phyloP scores from a whole-genome alignment of 331 rosid genomes.

The Quercus tomentella region DNA sequence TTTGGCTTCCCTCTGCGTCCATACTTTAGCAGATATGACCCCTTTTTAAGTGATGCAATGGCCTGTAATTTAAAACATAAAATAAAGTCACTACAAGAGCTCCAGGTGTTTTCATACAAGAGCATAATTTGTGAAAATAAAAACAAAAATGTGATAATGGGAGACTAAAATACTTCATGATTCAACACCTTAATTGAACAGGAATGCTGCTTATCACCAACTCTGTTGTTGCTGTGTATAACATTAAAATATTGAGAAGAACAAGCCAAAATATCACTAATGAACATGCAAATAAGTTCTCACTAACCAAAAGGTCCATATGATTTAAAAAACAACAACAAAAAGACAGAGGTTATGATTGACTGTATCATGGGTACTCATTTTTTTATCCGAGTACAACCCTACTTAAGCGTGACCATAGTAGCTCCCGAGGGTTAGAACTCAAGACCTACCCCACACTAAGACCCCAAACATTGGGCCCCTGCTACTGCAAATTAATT shows the following conservation, averaged over 20 bases:
- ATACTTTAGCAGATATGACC: conserved; percentile 80
- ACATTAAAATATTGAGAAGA: neutral
- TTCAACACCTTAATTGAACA: conserved; percentile 7
- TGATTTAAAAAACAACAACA: neutral
- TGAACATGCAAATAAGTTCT: neutral
- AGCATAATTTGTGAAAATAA: conserved; percentile 12
- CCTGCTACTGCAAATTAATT: neutral
- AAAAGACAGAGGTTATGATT: neutral
- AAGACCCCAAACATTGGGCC: too few relatives aligned
- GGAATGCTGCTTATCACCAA: neutral
- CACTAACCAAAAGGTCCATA: neutral
- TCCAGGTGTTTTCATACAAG: neutral
- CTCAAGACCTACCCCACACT: too few relatives aligned
- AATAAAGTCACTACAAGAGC: conserved; percentile 6
- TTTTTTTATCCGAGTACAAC: neutral
- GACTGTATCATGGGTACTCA: neutral
- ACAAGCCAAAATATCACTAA: neutral
- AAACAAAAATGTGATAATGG: neutral
- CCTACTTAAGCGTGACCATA: too few relatives aligned
- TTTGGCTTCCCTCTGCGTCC: conserved; percentile 98
- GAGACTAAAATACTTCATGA: conserved; percentile 14
- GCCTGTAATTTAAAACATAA: conserved; percentile 46
- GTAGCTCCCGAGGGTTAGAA: too few relatives aligned
- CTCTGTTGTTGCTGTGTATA: neutral
- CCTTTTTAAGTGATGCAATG: conserved; percentile 85